These are phyloP conservation scores for Ilex asprella DNA, from an alignment of 257 asterid genomes.

Conservation along the genomic window DNA sequence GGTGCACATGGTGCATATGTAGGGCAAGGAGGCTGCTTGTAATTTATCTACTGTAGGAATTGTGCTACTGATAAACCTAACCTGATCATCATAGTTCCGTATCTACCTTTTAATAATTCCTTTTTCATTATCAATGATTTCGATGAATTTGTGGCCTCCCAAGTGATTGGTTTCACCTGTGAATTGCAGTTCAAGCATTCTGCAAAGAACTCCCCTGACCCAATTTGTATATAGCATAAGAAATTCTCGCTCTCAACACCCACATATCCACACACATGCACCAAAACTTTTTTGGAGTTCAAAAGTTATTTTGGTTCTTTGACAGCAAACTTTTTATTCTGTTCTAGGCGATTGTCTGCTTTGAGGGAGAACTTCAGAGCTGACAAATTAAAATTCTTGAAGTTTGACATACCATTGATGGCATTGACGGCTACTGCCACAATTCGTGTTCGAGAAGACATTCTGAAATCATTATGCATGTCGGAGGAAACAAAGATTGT, in stretches of 20 bases:
- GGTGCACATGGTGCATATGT: too few relatives aligned
- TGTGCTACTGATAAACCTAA: too few relatives aligned
- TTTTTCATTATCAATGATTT: too few relatives aligned
- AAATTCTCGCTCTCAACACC: neutral
- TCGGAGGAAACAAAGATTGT: conserved; percentile 41
- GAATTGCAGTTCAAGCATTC: too few relatives aligned
- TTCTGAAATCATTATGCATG: conserved; percentile 67
- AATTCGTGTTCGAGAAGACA: conserved; percentile 57
- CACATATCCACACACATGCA: neutral
- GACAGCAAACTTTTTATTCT: conserved; percentile 10
- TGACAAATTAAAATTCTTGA: conserved; percentile 44
- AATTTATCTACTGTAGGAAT: too few relatives aligned
- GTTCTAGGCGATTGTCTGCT: conserved; percentile 51
- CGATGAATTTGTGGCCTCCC: too few relatives aligned
- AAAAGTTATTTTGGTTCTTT: conserved; percentile 5
- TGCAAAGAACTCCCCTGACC: too few relatives aligned
- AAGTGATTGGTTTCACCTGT: too few relatives aligned
- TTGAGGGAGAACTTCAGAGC: conserved; percentile 59
- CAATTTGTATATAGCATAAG: too few relatives aligned
- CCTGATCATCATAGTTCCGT: too few relatives aligned
- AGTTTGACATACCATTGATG: conserved; percentile 70
- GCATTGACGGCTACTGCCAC: conserved; percentile 86
- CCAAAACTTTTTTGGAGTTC: neutral
- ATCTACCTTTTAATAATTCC: too few relatives aligned
- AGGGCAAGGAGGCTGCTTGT: too few relatives aligned